Evolutionary conservation across 177 flowering plant genomes (phyloP).

Genomic region (Telopea speciosissima): DNA sequence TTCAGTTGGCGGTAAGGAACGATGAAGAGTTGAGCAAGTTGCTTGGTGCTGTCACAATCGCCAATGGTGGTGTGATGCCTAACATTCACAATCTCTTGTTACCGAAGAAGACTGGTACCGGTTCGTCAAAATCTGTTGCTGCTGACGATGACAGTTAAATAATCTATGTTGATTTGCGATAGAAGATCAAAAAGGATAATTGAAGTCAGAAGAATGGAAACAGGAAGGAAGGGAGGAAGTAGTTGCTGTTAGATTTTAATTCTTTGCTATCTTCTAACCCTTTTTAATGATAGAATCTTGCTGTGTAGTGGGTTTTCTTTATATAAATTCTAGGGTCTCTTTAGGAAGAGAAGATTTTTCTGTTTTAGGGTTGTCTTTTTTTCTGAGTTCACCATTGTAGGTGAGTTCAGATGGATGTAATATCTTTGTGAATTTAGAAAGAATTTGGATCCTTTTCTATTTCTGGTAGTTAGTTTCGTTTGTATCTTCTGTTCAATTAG

Average conservation of each 20-base stretch:
- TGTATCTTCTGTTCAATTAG: too few relatives aligned
- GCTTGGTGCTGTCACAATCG: conserved; percentile 32
- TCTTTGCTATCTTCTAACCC: neutral
- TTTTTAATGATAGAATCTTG: too few relatives aligned
- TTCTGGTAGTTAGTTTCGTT: too few relatives aligned
- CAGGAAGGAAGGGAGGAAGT: too few relatives aligned
- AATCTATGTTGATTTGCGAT: too few relatives aligned
- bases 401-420: too few relatives aligned
- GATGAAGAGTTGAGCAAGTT: conserved; percentile 35
- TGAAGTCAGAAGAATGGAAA: too few relatives aligned
- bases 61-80: conserved; percentile 41
- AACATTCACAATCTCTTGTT: conserved; percentile 23
- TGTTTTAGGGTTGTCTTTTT: too few relatives aligned
- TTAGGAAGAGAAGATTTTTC: neutral
- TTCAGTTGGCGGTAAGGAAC: conserved; percentile 39
- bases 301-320: neutral
- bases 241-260: neutral
- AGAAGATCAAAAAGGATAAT: too few relatives aligned
- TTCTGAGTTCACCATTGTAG: too few relatives aligned
- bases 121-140: neutral
- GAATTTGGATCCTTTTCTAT: too few relatives aligned
- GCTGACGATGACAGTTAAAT: conserved; percentile 7
- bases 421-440: too few relatives aligned
- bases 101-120: conserved; percentile 17
- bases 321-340: neutral